Percentiles rank a stretch among this genome's conserved stretches.
phyloP scores from a whole-genome alignment of 768 basidiomycete genomes.

The Tylopilus sp. region DNA sequence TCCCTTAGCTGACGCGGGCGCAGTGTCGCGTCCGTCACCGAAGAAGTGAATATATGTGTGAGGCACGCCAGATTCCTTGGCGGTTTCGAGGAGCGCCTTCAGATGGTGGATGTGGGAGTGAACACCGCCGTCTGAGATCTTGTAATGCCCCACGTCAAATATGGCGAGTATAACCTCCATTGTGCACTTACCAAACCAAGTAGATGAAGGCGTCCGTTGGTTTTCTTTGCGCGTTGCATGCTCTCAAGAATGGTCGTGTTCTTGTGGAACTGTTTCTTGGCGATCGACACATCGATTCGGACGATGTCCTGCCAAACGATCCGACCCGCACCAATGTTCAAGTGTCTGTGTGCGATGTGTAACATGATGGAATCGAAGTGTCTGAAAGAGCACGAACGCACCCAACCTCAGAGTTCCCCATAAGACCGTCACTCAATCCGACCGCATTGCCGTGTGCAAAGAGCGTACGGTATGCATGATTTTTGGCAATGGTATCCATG shows the following conservation, averaged over 20 bases:
- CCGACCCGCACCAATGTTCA: conserved; percentile 93
- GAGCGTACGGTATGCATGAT: conserved; percentile 69
- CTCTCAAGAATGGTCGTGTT: conserved; percentile 67
- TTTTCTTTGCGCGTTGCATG: conserved; percentile 75
- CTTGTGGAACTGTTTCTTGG: conserved; percentile 84
- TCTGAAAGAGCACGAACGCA: conserved; percentile 37
- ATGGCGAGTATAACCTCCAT: background rate
- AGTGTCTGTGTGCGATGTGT: conserved; percentile 51
- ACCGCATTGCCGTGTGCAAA: conserved; percentile 90
- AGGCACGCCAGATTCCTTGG: conserved; percentile 80
- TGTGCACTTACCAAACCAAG: conserved; percentile 68
- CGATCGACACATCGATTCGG: conserved; percentile 87
- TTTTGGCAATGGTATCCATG: conserved; percentile 85
- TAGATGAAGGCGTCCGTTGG: conserved; percentile 83
- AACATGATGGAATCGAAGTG: background rate
- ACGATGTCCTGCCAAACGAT: conserved; percentile 99
- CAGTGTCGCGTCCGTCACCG: conserved; percentile 93
- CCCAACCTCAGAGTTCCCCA: conserved; percentile 99
- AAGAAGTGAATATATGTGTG: conserved; percentile 92
- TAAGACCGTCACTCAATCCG: conserved; percentile 87
- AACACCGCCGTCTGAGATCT: conserved; percentile 96
- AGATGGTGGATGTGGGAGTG: conserved; percentile 93
- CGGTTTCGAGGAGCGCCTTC: conserved; percentile 85
- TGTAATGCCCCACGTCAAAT: conserved; percentile 3
- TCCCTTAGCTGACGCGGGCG: conserved; percentile 74